These are phyloP conservation scores for Mycena pura DNA, from an alignment of 768 basidiomycete genomes.

Conservation along the genomic window DNA sequence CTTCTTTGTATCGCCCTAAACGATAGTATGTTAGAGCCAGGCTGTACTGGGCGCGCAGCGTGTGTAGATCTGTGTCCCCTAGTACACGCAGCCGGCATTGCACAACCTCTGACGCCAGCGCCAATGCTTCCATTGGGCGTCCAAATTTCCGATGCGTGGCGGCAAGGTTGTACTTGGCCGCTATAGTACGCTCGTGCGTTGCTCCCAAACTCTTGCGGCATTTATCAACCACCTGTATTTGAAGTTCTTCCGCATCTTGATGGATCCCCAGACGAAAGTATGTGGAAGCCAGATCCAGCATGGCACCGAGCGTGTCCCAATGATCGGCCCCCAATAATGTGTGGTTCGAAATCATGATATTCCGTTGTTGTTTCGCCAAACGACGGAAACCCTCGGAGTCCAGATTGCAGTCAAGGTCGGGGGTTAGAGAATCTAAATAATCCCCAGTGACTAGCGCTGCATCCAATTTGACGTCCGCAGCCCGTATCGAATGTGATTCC, in stretches of 20 bases:
- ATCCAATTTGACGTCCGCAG: not conserved
- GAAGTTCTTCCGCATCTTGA: not conserved
- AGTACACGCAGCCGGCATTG: not conserved
- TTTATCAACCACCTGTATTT: not conserved
- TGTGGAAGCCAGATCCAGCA: not conserved
- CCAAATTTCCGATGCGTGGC: not conserved
- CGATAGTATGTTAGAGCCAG: not conserved
- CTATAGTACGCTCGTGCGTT: not conserved
- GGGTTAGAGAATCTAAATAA: not conserved
- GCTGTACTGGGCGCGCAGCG: not conserved
- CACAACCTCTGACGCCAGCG: not conserved
- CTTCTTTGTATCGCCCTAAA: not conserved
- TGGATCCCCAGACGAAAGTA: not conserved
- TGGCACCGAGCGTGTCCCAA: not conserved
- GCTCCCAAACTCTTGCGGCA: not conserved
- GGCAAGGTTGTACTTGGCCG: slow-evolving; percentile 3
- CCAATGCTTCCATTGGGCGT: not conserved
- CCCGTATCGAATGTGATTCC: not conserved
- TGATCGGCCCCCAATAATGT: not conserved
- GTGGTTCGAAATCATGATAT: not conserved
- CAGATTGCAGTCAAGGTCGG: not conserved
- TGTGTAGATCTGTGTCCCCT: not conserved
- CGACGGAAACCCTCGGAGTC: not conserved
- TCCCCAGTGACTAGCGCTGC: not conserved
- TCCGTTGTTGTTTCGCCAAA: not conserved